Percentiles rank a stretch among this genome's conserved stretches.
These are phyloP conservation scores for Calonectria hawksworthii DNA, from an alignment of 2,329 filamentous ascomycete genomes.

Conservation along the genomic window DNA sequence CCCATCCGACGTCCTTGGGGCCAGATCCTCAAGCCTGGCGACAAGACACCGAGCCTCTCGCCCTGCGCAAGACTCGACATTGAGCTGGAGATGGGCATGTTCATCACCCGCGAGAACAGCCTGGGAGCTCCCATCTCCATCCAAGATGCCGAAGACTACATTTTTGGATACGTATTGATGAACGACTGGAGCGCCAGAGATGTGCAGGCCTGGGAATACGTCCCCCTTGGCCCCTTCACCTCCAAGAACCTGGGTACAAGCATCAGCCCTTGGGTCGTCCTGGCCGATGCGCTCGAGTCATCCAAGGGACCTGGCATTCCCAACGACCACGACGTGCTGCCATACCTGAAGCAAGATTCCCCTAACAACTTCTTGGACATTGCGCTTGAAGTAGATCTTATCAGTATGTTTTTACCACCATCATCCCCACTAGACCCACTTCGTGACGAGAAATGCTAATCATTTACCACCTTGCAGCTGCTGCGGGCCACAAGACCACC, in stretches of 20 bases:
- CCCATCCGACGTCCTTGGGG: conserved; percentile 80
- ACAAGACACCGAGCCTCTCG: conserved; percentile 67
- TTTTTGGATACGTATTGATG: conserved; percentile 78
- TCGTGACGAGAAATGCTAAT: background rate
- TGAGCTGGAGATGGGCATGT: conserved; percentile 84
- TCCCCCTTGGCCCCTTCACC: conserved; percentile 73
- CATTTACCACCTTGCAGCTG: conserved; percentile 44
- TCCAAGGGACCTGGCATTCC: conserved; percentile 42
- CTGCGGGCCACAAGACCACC: conserved; percentile 49
- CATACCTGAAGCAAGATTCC: conserved; percentile 69
- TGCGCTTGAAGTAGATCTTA: conserved; percentile 55
- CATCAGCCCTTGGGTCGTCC: conserved; percentile 74
- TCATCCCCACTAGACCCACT: fast-evolving
- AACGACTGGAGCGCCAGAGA: conserved; percentile 77
- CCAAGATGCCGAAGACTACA: conserved; percentile 74
- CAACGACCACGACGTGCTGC: conserved; percentile 53
- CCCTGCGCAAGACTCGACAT: conserved; percentile 77
- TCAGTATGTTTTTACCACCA: conserved; percentile 46
- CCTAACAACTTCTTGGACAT: conserved; percentile 54
- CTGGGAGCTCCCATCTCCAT: conserved; percentile 78
- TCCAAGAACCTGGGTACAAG: conserved; percentile 72
- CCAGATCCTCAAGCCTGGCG: conserved; percentile 70
- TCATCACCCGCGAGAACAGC: conserved; percentile 75
- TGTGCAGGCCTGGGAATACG: conserved; percentile 73
- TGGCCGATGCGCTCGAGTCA: conserved; percentile 67